Base-by-base conservation (phyloP, 1,139 yeast genomes). In the Pneumocystis jirovecii region DNA sequence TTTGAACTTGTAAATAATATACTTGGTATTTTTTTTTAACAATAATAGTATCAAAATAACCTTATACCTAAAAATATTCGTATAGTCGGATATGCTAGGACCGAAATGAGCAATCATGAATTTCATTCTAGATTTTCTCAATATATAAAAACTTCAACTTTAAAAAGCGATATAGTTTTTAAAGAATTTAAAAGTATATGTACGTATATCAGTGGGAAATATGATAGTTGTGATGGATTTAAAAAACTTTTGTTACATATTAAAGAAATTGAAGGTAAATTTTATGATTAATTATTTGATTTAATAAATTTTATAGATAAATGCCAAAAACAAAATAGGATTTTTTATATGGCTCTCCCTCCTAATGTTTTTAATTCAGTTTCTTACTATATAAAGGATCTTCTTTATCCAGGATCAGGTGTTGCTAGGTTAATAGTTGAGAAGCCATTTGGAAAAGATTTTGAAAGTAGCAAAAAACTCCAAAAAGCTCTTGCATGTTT, bases 391-490 rank as follows among this genome's bases (percentile, higher is more conserved):
- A 80, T 93, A 74, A 89, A 87, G 78, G 78, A 83, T 70, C 75
- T 82, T 72, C 84, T 83, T 69, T 87, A 90, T 76, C 87, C 89
- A 63, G 72, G 75, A 60, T 78, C 81, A 65, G 96, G 96, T 65
- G 76, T 81, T 66, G 85, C 90, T 57, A 84, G 97, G 74, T 79
- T 95, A 71, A 89, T 93, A 73, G 89, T 93, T 67, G 99, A 93
- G 78, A 93, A 93, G 79, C 99, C 99, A 50, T 95, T 93, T 76
- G 99, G 99, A 69, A 95, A 85, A 74, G 97, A 93, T 76, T 82
- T 91, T 72, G 83, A 81, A 68, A 81, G 89, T 65, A 84, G 96
- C 12, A 82, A 90, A 71, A 85, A 83, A 72, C 80, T 93, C 74
- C 97, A 90, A 78, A 75, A 78, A 68, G 81, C 83, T 69, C 81